Percentiles rank a stretch among this genome's conserved stretches.
phyloP scores from a whole-genome alignment of 2,329 filamentous ascomycete genomes.

The Ascochyta koolunga region DNA sequence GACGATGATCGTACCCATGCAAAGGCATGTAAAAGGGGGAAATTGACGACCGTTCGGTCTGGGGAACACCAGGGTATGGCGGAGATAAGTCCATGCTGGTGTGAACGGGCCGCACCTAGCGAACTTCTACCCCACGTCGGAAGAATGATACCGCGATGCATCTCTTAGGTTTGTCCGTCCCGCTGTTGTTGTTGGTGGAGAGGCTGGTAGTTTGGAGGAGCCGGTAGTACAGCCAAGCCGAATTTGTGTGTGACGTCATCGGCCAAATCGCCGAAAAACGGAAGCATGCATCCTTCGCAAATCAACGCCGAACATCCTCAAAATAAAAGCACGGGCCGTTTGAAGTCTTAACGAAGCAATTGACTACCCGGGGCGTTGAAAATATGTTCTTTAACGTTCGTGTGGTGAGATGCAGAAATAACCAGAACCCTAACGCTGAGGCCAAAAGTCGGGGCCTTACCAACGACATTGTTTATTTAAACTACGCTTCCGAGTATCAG shows the following conservation, averaged over 20 bases:
- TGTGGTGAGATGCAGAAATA: too few relatives aligned
- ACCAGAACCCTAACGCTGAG: too few relatives aligned
- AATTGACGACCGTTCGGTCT: background rate
- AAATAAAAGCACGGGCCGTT: too few relatives aligned
- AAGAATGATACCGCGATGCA: constrained; percentile 8
- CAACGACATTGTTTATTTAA: too few relatives aligned
- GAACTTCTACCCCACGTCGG: constrained; percentile 12
- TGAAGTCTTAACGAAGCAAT: too few relatives aligned
- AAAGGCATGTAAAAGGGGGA: background rate
- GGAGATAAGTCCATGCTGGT: background rate
- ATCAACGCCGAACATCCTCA: too few relatives aligned
- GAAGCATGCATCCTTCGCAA: too few relatives aligned
- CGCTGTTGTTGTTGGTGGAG: background rate
- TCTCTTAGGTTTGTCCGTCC: background rate
- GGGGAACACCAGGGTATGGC: background rate
- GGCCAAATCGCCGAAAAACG: background rate
- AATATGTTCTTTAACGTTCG: too few relatives aligned
- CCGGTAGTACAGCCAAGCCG: background rate
- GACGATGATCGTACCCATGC: background rate
- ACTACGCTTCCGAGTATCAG: too few relatives aligned
- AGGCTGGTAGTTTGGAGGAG: background rate
- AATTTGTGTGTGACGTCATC: constrained; percentile 4
- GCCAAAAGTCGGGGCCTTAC: too few relatives aligned
- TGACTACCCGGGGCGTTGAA: too few relatives aligned
- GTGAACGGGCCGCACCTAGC: background rate